These are phyloP conservation scores for Pinguiococcus pyrenoidosus DNA, from an alignment of 108 stramenopile species.

Conservation along the genomic window DNA sequence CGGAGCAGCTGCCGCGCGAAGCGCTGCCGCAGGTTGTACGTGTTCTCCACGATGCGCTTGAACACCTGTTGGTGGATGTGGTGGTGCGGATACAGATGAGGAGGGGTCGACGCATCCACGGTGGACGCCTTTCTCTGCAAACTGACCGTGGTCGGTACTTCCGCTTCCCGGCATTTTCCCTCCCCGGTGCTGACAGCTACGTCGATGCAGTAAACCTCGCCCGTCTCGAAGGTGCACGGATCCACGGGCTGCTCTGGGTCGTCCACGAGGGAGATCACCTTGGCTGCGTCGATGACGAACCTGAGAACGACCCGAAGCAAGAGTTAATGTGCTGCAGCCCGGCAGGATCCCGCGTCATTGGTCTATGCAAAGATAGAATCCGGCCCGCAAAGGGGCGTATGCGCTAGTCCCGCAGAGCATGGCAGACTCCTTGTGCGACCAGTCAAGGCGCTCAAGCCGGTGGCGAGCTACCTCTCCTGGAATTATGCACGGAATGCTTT, in stretches of 20 bases:
- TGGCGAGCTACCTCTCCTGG: background rate
- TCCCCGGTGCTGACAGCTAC: slow-evolving; percentile 93
- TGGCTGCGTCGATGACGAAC: slow-evolving; percentile 87
- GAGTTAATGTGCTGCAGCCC: too few species aligned
- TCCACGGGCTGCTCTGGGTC: slow-evolving; percentile 46
- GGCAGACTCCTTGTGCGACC: background rate
- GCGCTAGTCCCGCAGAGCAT: background rate
- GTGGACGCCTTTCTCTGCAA: background rate
- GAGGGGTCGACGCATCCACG: background rate
- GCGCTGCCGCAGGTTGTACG: slow-evolving; percentile 4
- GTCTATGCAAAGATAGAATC: background rate
- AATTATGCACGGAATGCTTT: background rate
- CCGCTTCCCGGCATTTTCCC: slow-evolving; percentile 14
- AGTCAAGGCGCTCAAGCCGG: background rate
- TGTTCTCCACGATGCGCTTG: slow-evolving; percentile 82
- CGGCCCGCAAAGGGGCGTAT: background rate
- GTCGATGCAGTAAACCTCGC: slow-evolving; percentile 89
- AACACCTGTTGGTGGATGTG: too few species aligned
- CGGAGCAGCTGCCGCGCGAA: slow-evolving; percentile 52
- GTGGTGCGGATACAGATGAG: slow-evolving; percentile 54
- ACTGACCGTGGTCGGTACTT: background rate
- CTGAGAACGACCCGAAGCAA: too few species aligned
- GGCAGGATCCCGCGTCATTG: too few species aligned
- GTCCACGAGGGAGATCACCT: slow-evolving; percentile 69
- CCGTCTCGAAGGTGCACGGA: slow-evolving; percentile 18